phyloP scores from a whole-genome alignment of 768 basidiomycete species.

The Mycena capillaripes region DNA sequence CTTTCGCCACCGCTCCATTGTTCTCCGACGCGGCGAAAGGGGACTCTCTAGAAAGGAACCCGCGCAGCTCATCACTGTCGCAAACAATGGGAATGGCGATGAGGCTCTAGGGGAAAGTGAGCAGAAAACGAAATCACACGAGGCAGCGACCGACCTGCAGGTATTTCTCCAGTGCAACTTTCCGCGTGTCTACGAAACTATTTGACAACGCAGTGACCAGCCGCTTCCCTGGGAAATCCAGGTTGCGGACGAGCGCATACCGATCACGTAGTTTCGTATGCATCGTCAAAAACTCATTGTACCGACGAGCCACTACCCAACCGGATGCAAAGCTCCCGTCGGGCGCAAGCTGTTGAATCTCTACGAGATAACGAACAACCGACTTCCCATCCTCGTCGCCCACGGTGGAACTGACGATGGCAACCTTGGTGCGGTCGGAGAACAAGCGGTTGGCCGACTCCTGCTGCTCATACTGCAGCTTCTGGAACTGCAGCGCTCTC shows the following conservation, averaged over 20 bases:
- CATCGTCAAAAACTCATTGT: conserved; percentile 95
- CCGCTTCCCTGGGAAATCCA: conserved; percentile 96
- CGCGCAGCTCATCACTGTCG: conserved; percentile 84
- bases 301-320: conserved; percentile 94
- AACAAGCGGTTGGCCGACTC: conserved; percentile 91
- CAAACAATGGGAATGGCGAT: conserved; percentile 82
- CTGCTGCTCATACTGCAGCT: conserved; percentile 93
- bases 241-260: conserved; percentile 71
- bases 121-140: not conserved
- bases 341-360: conserved; percentile 88
- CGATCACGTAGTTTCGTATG: conserved; percentile 89
- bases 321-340: conserved; percentile 87
- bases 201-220: conserved; percentile 89
- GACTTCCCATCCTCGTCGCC: conserved; percentile 90
- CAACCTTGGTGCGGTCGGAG: conserved; percentile 86
- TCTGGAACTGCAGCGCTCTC: conserved; percentile 89
- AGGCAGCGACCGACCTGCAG: conserved; percentile 75
- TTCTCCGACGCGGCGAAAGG: conserved; percentile 78
- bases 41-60: conserved; percentile 90
- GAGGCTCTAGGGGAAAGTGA: conserved; percentile 65
- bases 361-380: conserved; percentile 92
- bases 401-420: conserved; percentile 86
- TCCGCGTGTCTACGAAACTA: conserved; percentile 89
- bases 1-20: conserved; percentile 52
- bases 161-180: conserved; percentile 88